Evolutionary conservation across 345 rosid genomes (phyloP), one percentile per base, ranked within the genome.

Genomic region (Melaleuca quinquenervia): DNA sequence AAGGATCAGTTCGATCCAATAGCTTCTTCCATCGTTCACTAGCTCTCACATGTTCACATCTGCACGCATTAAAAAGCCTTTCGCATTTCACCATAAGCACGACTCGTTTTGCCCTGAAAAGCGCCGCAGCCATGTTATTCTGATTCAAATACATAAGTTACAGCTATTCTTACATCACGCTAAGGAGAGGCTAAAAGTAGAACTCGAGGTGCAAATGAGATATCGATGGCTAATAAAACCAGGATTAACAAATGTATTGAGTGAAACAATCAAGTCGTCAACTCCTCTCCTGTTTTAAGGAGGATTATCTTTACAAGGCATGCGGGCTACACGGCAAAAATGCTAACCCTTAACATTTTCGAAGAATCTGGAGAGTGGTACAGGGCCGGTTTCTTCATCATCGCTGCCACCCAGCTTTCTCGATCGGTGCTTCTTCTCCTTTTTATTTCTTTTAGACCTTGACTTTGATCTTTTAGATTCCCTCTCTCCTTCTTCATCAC

Each of bases 321-420:
- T 26, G 20, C 54, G 49, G 26, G 27, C 26, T 18, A n/a, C 49
- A 53, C 74, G 26, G 82, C 41, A 76, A 86, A 24, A 74, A 83
- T 24, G 41, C 90, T 83, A 95, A 88, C 90, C 93, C 91, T 95
- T 97, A 84, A 90, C 83, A 90, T 87, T 96, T 84, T 87, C 98
- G 83, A 98, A 98, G 95, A 96, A 95, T 90, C 87, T 96, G 51
- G 99, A 96, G 82, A 98, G 98, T 9, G 97, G 97, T 26, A 98
- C 95, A 22, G 98, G 99, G 52, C 98, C 99, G 1, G 89, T 89
- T 83, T 86, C 95, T 53, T 94, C 93, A 74, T 89, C 92, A 15
- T 87, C 91, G 41, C 86, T 90, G 84, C 91, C 85, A 12, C 91
- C 90, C 85, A 84, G 92, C 91, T 93, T 96, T 89, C 92, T 91